Base-by-base conservation (phyloP, 768 basidiomycete genomes). In the Sporobolomyces pararoseus region DNA sequence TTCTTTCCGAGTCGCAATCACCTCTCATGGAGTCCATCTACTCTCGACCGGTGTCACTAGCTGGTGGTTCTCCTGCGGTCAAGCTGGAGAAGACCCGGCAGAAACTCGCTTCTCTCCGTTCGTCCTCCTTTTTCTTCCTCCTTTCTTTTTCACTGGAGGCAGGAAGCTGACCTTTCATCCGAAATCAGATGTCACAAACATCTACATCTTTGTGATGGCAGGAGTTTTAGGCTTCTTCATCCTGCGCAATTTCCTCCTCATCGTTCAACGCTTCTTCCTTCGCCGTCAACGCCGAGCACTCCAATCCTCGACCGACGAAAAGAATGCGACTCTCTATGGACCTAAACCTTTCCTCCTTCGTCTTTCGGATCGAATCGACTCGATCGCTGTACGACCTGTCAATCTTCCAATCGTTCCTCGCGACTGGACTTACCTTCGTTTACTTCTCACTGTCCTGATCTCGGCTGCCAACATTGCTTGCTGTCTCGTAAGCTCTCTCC, bases 211-310 rank as follows among this genome's bases (percentile, higher is more conserved):
- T 25, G 47, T 68, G 37, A 32, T 46, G 10, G 53, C 49, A n/a
- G 63, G 59, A 13, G 29, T 72, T n/a, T 1, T 72, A 29, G 51
- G 53, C 19, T 17, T 61, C 21, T 46, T 72, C 63, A 7, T 68
- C 39, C 37, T 72, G 13, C 71, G 71, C n/a, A 65, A 72, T 58
- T 1, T 72, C 23, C 0, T 52, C 39, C 66, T 68, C 49, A 10
- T 21, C 37, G 2, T 34, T 32, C 47, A 46, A 9, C 52, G 47
- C 10, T 34, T 44, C 37, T 13, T 65, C 59, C 13, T 46, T 2
- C 47, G 63, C 17, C 66, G 66, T 0, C 66, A 39, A 14, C n/a
- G 52, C 31, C 19, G 39, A 49, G 34, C 50, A 35, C 47, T 35
- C 3, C 39, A 17, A 12, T 16, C 19, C 5, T 44, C 35, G 31